Conservation (phyloP, 2,329 filamentous ascomycete species). For the Epichloe hybrida region DNA sequence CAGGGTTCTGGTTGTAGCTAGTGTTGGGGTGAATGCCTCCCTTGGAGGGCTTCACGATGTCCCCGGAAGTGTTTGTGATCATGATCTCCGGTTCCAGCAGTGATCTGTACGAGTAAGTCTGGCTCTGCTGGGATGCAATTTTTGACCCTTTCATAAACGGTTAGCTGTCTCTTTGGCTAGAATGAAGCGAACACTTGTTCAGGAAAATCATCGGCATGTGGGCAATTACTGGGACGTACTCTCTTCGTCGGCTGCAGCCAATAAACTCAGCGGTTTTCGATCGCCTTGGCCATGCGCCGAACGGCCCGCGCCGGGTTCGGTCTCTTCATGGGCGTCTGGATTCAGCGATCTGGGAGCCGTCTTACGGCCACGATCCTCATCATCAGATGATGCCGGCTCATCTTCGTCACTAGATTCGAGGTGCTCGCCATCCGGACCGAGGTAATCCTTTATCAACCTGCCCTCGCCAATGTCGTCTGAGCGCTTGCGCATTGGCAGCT, state of each 20-base stretch:
- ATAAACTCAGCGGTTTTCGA: conserved; percentile 42
- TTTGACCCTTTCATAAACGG: conserved; percentile 31
- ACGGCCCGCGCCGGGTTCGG: conserved; percentile 19
- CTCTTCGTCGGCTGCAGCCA: conserved; percentile 68
- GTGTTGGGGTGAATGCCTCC: conserved; percentile 65
- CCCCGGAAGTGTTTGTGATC: conserved; percentile 48
- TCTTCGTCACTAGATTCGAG: conserved; percentile 61
- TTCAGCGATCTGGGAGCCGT: conserved; percentile 34
- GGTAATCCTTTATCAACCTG: conserved; percentile 55
- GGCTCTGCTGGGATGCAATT: conserved; percentile 33
- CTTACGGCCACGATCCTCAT: conserved; percentile 53
- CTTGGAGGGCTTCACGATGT: conserved; percentile 42
- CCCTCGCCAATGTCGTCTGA: conserved; percentile 29
- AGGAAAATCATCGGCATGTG: neutral
- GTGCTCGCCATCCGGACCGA: conserved; percentile 52
- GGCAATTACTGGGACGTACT: conserved; percentile 36
- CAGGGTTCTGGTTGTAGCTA: conserved; percentile 60
- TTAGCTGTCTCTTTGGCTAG: neutral
- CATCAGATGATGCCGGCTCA: conserved; percentile 47
- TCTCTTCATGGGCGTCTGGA: conserved; percentile 23
- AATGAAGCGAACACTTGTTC: neutral
- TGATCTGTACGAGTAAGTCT: conserved; percentile 44
- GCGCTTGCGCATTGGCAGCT: conserved; percentile 43
- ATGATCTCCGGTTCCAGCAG: conserved; percentile 55
- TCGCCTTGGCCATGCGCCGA: conserved; percentile 22